Base-by-base conservation (phyloP, 2,329 filamentous ascomycete species). In the Nigrospora osmanthi region DNA sequence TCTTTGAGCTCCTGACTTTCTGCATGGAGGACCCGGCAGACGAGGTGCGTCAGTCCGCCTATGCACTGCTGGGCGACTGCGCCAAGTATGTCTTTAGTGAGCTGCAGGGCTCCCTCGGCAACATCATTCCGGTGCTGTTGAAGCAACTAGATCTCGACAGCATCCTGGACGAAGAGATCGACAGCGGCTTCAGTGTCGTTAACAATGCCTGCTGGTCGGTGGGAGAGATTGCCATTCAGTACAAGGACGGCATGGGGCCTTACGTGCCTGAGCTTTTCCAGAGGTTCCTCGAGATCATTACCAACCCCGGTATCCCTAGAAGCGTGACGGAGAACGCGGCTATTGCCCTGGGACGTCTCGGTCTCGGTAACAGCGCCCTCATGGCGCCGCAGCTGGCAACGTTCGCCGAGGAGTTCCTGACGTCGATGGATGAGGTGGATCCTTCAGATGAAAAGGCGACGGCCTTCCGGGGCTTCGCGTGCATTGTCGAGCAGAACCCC, bases 201-300 rank as follows among this genome's bases (percentile, higher is more conserved):
- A 98, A 97, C 75, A 98, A 98, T 61, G 91, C 93, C 17, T 97
- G 91, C 69, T 98, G 93, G 93, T 94, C 90, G 7, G 83, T 83
- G 19, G 93, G 93, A 36, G 93, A 98, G 69, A 93, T 97, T 49
- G 81, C 89, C 14, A 82, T 95, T 64, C 83, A 88, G 49, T 76
- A 87, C 60, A 80, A 83, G 53, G 80, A 83, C 49, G 80, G 76
- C 44, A 87, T 96, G 80, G 75, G 75, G 1, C 85, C 84, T 1
- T 95, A 85, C 60, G 78, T 89, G 11, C 81, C 87, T 17, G 79
- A 85, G 49, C 71, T 98, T 14, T 81, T 95, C 47, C 77, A 84
- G 49, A 81, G 85, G 35, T 80, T 94, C 28, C 78, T 89, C 35
- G 79, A 85, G 44, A 96, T 97, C 54, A 80, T 97, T 54, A 83